Conservation (phyloP, 1,284 basidiomycete species). For the Rhodotorula sp. region DNA sequence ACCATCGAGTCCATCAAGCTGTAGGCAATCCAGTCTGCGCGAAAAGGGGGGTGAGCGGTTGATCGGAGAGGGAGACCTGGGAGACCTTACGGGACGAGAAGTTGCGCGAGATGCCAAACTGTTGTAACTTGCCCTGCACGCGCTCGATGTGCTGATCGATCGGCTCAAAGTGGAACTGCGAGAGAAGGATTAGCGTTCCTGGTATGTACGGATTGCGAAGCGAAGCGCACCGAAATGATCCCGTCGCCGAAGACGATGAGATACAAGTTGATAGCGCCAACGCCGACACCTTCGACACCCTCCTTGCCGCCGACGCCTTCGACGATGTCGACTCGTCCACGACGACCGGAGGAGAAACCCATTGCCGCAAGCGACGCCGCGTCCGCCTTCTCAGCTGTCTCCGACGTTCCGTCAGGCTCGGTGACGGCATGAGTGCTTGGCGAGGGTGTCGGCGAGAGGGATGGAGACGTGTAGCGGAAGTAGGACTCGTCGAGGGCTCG, state of each 20-base stretch:
- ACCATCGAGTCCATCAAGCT: slow-evolving; percentile 90
- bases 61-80: not conserved
- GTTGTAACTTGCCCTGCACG: slow-evolving; percentile 67
- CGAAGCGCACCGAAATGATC: slow-evolving; percentile 72
- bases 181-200: no score
- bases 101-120: slow-evolving; percentile 56
- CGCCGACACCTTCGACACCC: slow-evolving; percentile 59
- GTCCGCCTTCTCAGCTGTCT: slow-evolving; percentile 23
- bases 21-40: slow-evolving; percentile 88
- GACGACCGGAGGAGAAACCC: slow-evolving; percentile 7
- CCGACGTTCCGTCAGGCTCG: not conserved
- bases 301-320: slow-evolving; percentile 59
- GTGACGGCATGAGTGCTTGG: slow-evolving; percentile 2
- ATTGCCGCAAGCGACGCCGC: slow-evolving; percentile 10
- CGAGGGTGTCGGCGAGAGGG: slow-evolving; percentile 6
- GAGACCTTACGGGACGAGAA: slow-evolving; percentile 64
- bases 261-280: slow-evolving; percentile 83
- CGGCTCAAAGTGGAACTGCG: slow-evolving; percentile 88
- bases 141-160: slow-evolving; percentile 80
- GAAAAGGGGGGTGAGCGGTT: slow-evolving; percentile 2
- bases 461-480: slow-evolving; percentile 56
- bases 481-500: slow-evolving; percentile 74
- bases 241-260: slow-evolving; percentile 87
- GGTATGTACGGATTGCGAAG: no score
- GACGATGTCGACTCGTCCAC: slow-evolving; percentile 57